Evolutionary conservation across 257 asterid species (phyloP).

Genomic region (Solanum bukasovii): DNA sequence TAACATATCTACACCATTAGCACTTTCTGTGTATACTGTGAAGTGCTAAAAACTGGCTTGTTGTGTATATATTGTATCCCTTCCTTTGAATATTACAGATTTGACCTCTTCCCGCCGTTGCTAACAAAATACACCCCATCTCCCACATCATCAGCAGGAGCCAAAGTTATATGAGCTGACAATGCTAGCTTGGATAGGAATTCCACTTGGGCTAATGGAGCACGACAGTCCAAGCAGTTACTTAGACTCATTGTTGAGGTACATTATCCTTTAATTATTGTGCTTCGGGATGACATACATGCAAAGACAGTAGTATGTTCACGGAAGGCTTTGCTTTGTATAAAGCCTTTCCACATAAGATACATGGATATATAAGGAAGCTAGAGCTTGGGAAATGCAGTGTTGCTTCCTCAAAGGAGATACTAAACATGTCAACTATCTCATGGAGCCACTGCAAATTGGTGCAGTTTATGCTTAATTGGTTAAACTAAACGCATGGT

Average conservation of each 20-base stretch:
- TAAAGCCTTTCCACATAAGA: background rate
- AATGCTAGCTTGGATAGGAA: background rate
- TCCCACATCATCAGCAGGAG: background rate
- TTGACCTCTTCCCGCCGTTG: background rate
- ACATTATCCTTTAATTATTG: background rate
- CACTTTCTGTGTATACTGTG: background rate
- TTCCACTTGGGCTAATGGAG: background rate
- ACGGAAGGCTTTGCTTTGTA: background rate
- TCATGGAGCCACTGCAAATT: background rate
- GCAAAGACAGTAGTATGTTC: background rate
- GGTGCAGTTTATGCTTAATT: background rate
- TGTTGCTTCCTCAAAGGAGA: background rate
- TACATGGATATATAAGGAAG: background rate
- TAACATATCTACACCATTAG: background rate
- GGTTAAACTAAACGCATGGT: background rate
- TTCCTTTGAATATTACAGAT: background rate
- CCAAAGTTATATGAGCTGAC: background rate
- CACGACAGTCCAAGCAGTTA: background rate
- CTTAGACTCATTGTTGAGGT: background rate
- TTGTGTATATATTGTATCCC: background rate
- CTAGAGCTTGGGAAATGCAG: background rate
- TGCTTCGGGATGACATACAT: background rate
- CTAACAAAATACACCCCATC: background rate
- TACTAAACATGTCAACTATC: background rate
- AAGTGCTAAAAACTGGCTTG: background rate